Evolutionary conservation across 768 basidiomycete species (phyloP).

Genomic region (Suillus bovinus): DNA sequence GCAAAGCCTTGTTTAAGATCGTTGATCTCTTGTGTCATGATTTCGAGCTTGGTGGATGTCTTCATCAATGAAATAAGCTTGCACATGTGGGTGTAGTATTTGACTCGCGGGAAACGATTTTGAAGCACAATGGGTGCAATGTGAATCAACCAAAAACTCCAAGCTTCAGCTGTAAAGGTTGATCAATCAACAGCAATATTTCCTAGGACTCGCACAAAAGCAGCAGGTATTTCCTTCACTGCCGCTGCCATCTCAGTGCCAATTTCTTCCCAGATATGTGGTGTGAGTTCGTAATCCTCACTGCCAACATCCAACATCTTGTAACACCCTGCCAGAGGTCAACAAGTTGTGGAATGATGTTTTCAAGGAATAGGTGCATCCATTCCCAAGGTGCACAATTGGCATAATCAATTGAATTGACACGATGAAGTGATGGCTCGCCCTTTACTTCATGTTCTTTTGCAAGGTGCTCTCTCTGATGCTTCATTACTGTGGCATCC

Average conservation of each 20-base stretch:
- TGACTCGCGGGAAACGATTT: neutral
- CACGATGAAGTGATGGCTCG: conserved; percentile 16
- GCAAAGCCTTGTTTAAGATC: neutral
- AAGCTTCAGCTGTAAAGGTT: conserved; percentile 21
- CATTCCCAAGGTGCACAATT: conserved; percentile 12
- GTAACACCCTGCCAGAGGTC: conserved; percentile 40
- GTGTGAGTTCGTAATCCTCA: conserved; percentile 29
- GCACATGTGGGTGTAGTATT: conserved; percentile 5
- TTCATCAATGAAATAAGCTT: conserved; percentile 6
- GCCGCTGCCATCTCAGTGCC: conserved; percentile 15
- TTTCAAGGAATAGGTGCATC: conserved; percentile 21
- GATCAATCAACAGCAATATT: conserved; percentile 4
- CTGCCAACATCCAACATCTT: conserved; percentile 37
- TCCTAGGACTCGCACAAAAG: conserved; percentile 8
- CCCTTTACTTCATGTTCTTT: conserved; percentile 36
- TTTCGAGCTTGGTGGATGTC: conserved; percentile 1
- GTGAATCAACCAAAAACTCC: conserved; percentile 16
- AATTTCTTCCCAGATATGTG: conserved; percentile 42
- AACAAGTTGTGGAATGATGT: conserved; percentile 14
- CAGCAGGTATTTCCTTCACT: conserved; percentile 6
- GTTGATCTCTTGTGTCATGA: neutral
- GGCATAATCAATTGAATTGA: conserved; percentile 9
- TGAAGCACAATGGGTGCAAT: conserved; percentile 20
- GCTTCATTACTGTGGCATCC: neutral
- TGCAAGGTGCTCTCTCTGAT: conserved; percentile 6